Conservation (phyloP, 2,329 filamentous ascomycete species). For the Exophiala bonariae region DNA sequence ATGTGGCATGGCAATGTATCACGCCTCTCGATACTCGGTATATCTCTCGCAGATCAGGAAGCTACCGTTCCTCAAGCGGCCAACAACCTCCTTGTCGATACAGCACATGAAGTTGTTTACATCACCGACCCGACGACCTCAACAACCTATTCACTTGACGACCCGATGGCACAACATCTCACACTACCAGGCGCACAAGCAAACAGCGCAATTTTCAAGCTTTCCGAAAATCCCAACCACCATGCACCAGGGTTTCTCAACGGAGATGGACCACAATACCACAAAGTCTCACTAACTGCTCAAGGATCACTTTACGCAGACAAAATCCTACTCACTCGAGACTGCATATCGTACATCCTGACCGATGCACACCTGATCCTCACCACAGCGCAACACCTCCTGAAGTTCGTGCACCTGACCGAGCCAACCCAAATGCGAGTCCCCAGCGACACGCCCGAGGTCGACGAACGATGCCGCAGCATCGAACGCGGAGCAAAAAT, state of each 20-base stretch:
- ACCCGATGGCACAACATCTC: neutral
- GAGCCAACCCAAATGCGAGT: constrained; percentile 52
- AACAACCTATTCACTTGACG: constrained; percentile 9
- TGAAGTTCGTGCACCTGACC: constrained; percentile 89
- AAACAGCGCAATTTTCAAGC: constrained; percentile 15
- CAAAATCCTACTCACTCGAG: constrained; percentile 71
- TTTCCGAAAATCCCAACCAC: neutral
- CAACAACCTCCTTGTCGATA: constrained; percentile 19
- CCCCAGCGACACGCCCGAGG: constrained; percentile 84
- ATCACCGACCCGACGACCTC: constrained; percentile 5
- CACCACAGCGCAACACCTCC: constrained; percentile 85
- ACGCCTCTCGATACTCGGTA: too few relatives aligned
- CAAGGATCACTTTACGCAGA: constrained; percentile 80
- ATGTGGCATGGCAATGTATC: constrained; percentile 1
- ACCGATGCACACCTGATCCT: constrained; percentile 83
- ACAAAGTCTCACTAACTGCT: constrained; percentile 64
- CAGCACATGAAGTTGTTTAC: constrained; percentile 13
- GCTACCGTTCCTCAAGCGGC: neutral
- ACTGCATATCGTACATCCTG: constrained; percentile 86
- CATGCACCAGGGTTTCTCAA: constrained; percentile 7
- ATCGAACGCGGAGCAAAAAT: constrained; percentile 87
- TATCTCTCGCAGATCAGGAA: too few relatives aligned
- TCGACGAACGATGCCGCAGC: constrained; percentile 85
- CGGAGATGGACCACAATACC: constrained; percentile 12
- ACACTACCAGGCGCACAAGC: constrained; percentile 8